A percentile compares a stretch with the other conserved stretches of the same genome.
Evolutionary conservation across 1,139 yeast genomes (phyloP).

Genomic region (Geotrichum klebahnii): DNA sequence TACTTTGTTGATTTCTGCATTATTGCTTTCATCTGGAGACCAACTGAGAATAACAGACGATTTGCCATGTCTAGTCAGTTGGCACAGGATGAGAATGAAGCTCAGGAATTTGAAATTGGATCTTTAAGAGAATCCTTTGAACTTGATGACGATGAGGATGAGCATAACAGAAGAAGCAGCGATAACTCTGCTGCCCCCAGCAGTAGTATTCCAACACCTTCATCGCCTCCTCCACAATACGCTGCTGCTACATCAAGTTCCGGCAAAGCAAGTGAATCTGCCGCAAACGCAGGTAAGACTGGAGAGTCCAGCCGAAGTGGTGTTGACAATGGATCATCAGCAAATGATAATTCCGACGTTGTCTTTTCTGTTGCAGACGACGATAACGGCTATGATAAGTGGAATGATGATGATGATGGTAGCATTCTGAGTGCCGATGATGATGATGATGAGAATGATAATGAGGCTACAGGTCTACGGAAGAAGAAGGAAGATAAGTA

Average conservation of each 20-base stretch:
- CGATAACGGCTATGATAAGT: conserved; percentile 27
- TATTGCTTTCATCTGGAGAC: conserved; percentile 92
- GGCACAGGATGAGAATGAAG: conserved; percentile 71
- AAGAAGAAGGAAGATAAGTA: conserved; percentile 17
- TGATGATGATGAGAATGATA: conserved; percentile 23
- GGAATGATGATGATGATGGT: conserved; percentile 28
- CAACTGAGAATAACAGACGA: conserved; percentile 91
- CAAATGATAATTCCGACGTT: conserved; percentile 17
- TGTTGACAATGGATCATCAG: conserved; percentile 5
- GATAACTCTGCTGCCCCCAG: background rate
- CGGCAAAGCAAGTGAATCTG: conserved; percentile 6
- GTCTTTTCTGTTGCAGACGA: conserved; percentile 30
- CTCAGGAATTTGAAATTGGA: conserved; percentile 51
- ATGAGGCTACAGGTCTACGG: conserved; percentile 21
- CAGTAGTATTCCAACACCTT: background rate
- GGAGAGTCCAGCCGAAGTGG: background rate
- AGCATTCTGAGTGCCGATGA: conserved; percentile 24
- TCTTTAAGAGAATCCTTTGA: conserved; percentile 41
- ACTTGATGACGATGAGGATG: conserved; percentile 37
- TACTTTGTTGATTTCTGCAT: conserved; percentile 81
- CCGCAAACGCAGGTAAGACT: conserved; percentile 2
- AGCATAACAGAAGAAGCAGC: conserved; percentile 1
- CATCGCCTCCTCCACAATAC: conserved; percentile 23
- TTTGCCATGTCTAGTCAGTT: conserved; percentile 92
- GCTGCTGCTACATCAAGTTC: conserved; percentile 8